These are phyloP conservation scores for Geosmithia morbida DNA, from an alignment of 2,329 filamentous ascomycete genomes.

Conservation along the genomic window DNA sequence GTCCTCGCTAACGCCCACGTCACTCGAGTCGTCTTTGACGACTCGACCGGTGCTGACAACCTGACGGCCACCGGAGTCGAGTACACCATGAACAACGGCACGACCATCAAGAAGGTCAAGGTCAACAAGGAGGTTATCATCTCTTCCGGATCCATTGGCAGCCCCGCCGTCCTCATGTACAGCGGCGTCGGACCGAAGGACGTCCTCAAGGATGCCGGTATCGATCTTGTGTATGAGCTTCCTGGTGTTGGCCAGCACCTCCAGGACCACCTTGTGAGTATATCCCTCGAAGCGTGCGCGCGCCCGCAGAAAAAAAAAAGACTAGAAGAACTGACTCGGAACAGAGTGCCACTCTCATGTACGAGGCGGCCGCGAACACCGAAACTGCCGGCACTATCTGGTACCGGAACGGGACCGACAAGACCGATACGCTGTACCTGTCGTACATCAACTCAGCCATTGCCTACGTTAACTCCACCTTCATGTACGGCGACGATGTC, in stretches of 20 bases:
- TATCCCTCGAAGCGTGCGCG: not conserved
- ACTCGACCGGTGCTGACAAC: conserved; percentile 11
- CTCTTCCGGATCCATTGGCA: conserved; percentile 23
- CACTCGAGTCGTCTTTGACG: conserved; percentile 29
- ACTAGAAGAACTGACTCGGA: not conserved
- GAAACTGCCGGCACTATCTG: not conserved
- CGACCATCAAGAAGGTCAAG: conserved; percentile 3
- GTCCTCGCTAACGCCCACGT: conserved; percentile 31
- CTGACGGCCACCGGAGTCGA: conserved; percentile 33
- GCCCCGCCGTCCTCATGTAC: conserved; percentile 19
- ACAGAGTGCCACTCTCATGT: conserved; percentile 6
- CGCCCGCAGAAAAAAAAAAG: not conserved
- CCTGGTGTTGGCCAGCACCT: conserved; percentile 24
- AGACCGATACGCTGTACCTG: not conserved
- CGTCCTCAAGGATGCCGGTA: conserved; percentile 15
- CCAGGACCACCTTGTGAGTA: conserved; percentile 16
- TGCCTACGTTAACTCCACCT: not conserved
- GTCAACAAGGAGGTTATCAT: conserved; percentile 25
- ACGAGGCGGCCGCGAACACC: not conserved
- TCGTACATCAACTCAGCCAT: not conserved
- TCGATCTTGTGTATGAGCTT: conserved; percentile 16
- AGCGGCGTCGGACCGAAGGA: conserved; percentile 15
- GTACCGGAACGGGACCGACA: not conserved
- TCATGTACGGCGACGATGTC: not conserved
- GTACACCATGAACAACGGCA: conserved; percentile 7